These are phyloP conservation scores for Epichloe sylvatica DNA, from an alignment of 2,329 filamentous ascomycete genomes.

Conservation along the genomic window DNA sequence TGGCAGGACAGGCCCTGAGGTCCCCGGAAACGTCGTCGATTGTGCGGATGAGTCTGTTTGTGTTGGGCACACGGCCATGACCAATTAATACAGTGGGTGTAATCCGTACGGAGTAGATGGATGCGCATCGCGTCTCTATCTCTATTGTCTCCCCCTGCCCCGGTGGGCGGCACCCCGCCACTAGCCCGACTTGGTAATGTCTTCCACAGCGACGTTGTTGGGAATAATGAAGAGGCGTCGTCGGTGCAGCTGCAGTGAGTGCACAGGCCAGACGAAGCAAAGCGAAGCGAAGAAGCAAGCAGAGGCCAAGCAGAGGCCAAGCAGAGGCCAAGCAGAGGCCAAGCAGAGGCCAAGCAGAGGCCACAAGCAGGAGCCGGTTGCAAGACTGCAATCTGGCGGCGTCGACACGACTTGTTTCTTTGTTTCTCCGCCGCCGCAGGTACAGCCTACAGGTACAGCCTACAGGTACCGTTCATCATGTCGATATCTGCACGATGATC, in stretches of 20 bases:
- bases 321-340: no score
- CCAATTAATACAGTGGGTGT: not conserved
- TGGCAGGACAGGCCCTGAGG: not conserved
- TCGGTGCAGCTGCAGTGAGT: conserved; percentile 4
- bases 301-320: no score
- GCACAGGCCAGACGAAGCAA: conserved; percentile 4
- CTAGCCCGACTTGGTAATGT: conserved; percentile 4
- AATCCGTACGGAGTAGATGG: no score
- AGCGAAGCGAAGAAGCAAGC: conserved; percentile 2
- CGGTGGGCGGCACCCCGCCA: conserved; percentile 3
- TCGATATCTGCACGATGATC: conserved; percentile 17
- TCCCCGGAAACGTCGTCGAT: not conserved
- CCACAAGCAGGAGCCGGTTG: no score
- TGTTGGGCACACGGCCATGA: not conserved
- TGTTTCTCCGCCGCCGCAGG: conserved; percentile 17
- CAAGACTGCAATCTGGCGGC: conserved; percentile 1
- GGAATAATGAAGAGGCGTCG: not conserved
- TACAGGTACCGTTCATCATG: conserved; percentile 16
- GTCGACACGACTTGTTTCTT: conserved; percentile 6
- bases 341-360: no score
- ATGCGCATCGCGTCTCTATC: not conserved
- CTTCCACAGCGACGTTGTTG: conserved; percentile 1
- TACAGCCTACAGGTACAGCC: conserved; percentile 14
- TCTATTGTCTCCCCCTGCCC: conserved; percentile 7
- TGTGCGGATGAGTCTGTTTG: not conserved